These are phyloP conservation scores for Hericium alpestre DNA, from an alignment of 768 basidiomycete genomes.

Conservation along the genomic window DNA sequence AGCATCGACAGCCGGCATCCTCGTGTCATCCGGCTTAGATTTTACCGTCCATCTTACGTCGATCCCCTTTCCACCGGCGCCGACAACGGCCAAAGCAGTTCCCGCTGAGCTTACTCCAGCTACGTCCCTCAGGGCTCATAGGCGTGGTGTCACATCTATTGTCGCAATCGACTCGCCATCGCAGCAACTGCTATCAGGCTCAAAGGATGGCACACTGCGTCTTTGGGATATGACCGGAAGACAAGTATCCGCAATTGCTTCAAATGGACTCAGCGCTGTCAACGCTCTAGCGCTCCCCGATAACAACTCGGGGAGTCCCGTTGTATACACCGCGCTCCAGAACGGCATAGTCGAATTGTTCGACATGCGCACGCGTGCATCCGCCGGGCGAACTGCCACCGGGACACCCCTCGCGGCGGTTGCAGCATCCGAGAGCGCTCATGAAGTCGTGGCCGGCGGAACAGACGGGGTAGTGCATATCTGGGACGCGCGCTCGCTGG, in stretches of 20 bases:
- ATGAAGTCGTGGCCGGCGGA: constrained; percentile 6
- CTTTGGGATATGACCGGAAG: constrained; percentile 9
- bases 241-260: constrained; percentile 1
- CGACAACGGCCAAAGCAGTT: neutral
- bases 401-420: constrained; percentile 3
- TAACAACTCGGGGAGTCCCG: neutral
- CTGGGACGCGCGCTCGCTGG: constrained; percentile 6
- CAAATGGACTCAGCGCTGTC: constrained; percentile 1
- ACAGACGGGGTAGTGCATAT: constrained; percentile 4
- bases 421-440: constrained; percentile 1
- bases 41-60: constrained; percentile 9
- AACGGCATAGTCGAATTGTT: constrained; percentile 4
- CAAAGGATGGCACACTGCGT: constrained; percentile 10
- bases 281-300: neutral
- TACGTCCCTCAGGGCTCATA: constrained; percentile 7
- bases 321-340: constrained; percentile 7
- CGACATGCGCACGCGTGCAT: constrained; percentile 5
- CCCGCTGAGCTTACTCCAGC: constrained; percentile 4
- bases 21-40: constrained; percentile 12
- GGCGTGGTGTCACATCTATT: constrained; percentile 6
- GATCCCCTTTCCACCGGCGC: neutral
- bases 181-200: constrained; percentile 6
- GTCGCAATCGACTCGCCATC: neutral
- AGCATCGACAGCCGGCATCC: neutral
- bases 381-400: neutral